Percentiles rank a stretch among this genome's conserved stretches.
These are phyloP conservation scores for Pseudocohnilembus persalinus DNA, from an alignment of 169 alveolate genomes.

Conservation along the genomic window DNA sequence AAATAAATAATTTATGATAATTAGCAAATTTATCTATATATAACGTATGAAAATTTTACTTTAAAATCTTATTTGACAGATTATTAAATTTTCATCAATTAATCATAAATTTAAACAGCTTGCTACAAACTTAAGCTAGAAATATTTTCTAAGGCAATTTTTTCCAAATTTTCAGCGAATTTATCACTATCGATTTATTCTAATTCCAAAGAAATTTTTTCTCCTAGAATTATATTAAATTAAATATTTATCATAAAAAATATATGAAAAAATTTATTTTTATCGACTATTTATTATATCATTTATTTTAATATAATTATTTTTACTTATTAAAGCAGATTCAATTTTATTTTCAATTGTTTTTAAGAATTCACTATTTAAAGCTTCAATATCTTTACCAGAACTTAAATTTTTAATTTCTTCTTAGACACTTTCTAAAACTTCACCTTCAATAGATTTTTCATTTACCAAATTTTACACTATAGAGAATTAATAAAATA, in stretches of 20 bases:
- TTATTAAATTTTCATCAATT: neutral
- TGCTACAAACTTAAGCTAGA: neutral
- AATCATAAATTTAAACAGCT: conserved; percentile 6
- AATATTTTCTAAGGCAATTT: no score
- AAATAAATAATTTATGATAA: neutral
- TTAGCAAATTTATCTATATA: neutral
- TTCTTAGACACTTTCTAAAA: conserved; percentile 1
- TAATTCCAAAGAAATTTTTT: no score
- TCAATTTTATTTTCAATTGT: no score
- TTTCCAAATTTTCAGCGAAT: no score
- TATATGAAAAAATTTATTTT: no score
- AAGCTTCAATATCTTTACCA: conserved; percentile 6
- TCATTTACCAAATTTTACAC: conserved; percentile 9
- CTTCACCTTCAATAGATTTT: neutral
- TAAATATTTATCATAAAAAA: no score
- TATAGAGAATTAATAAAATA: neutral
- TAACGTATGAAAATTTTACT: neutral
- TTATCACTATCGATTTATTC: no score
- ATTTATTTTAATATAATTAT: no score
- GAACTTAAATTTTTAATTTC: neutral
- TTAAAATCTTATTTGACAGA: neutral
- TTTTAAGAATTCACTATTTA: neutral
- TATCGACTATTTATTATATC: no score
- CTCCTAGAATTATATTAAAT: no score
- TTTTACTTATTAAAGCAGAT: no score